phyloP scores from a whole-genome alignment of 768 basidiomycete species.

The Austroboletus festivus region DNA sequence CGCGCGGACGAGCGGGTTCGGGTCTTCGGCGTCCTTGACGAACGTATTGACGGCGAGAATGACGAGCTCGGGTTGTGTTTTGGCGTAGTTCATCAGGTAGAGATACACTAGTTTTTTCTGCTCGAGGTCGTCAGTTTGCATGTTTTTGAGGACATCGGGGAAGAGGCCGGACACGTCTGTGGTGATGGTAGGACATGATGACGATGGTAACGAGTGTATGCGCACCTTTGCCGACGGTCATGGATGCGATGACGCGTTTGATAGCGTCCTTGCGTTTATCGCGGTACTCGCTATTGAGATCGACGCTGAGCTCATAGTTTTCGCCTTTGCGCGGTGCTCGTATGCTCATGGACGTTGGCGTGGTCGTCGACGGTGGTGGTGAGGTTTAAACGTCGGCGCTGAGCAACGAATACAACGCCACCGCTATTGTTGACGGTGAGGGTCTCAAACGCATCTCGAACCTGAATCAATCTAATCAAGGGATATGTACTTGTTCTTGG shows the following conservation, averaged over 20 bases:
- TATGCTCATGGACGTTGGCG: conserved; percentile 36
- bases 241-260: conserved; percentile 95
- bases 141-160: conserved; percentile 98
- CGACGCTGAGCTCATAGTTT: conserved; percentile 95
- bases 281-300: conserved; percentile 95
- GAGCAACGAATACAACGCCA: background rate
- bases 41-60: conserved; percentile 99
- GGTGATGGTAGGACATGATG: background rate
- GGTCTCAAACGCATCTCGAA: background rate
- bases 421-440: background rate
- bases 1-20: conserved; percentile 94
- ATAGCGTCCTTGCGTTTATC: conserved; percentile 98
- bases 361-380: background rate
- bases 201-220: conserved; percentile 1
- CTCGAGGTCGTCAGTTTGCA: conserved; percentile 99
- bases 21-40: conserved; percentile 95
- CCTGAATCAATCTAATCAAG: background rate
- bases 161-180: conserved; percentile 90
- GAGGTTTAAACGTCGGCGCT: background rate
- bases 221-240: conserved; percentile 97
- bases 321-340: conserved; percentile 77
- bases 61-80: conserved; percentile 97
- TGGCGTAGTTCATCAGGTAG: conserved; percentile 99
- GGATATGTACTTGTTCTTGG: no score
- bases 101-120: conserved; percentile 99